Evolutionary conservation across 164 flowering plant genomes (phyloP).

Genomic region (Aristolochia fimbriata): DNA sequence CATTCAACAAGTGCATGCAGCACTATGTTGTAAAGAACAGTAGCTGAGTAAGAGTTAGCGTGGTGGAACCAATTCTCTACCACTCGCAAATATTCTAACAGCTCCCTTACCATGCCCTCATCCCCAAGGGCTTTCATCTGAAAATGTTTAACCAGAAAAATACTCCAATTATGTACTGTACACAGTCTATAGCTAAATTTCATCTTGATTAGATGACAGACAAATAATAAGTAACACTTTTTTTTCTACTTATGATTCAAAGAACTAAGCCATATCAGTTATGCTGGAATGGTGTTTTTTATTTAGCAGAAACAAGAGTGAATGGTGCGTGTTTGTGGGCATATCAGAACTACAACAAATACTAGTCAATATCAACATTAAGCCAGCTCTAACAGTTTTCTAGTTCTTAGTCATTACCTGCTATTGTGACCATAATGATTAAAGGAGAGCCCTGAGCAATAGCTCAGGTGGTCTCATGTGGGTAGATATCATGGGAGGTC

Average conservation of each 20-base stretch:
- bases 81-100: constrained; percentile 33
- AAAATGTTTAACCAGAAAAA: constrained; percentile 2
- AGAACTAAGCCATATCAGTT: no score
- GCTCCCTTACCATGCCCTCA: constrained; percentile 63
- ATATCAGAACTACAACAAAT: not conserved
- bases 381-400: no score
- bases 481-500: no score
- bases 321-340: no score
- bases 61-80: constrained; percentile 34
- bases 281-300: no score
- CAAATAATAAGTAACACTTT: no score
- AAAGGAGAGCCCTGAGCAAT: no score
- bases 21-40: constrained; percentile 46
- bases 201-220: no score
- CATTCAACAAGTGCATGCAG: constrained; percentile 66
- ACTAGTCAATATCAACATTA: not conserved
- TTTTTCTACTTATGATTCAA: no score
- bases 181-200: not conserved
- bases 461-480: no score
- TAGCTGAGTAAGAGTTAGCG: constrained; percentile 14
- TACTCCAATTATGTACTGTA: not conserved
- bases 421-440: not conserved
- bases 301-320: no score
- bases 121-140: constrained; percentile 78
- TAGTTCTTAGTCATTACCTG: not conserved